Conservation (phyloP, 352 stramenopile species). For the Lagenidium sp. region DNA sequence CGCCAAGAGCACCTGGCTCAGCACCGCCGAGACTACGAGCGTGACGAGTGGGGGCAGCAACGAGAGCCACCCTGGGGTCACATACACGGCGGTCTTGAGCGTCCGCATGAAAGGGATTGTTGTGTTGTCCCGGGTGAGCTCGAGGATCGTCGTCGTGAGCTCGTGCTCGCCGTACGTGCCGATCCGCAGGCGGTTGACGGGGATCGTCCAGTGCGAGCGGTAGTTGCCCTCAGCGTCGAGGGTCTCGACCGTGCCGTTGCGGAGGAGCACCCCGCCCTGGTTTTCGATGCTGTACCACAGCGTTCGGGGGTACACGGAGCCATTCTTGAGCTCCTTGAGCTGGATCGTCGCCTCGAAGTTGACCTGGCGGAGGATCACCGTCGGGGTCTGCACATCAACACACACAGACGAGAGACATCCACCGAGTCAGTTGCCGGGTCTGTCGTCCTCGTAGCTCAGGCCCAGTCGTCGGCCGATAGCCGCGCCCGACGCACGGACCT, state of each 20-base stretch:
- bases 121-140: constrained; percentile 20
- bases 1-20: constrained; percentile 74
- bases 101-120: constrained; percentile 26
- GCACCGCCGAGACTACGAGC: constrained; percentile 55
- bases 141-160: constrained; percentile 36
- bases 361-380: constrained; percentile 64
- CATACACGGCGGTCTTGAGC: constrained; percentile 30
- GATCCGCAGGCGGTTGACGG: constrained; percentile 39
- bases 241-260: constrained; percentile 56
- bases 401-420: no score
- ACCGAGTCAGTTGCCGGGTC: no score
- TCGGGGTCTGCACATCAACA: constrained; percentile 53
- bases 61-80: constrained; percentile 66
- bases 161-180: constrained; percentile 29
- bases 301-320: constrained; percentile 56
- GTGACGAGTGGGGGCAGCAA: constrained; percentile 68
- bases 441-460: no score
- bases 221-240: constrained; percentile 61
- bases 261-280: constrained; percentile 28
- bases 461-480: no score
- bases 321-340: constrained; percentile 67
- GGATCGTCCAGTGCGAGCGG: constrained; percentile 24
- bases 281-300: constrained; percentile 52
- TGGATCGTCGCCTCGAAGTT: constrained; percentile 56
- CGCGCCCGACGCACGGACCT: no score